A percentile compares a stretch with the other conserved stretches of the same genome.
phyloP scores from a whole-genome alignment of 2,329 filamentous ascomycete genomes.

The Madurella mycetomatis region DNA sequence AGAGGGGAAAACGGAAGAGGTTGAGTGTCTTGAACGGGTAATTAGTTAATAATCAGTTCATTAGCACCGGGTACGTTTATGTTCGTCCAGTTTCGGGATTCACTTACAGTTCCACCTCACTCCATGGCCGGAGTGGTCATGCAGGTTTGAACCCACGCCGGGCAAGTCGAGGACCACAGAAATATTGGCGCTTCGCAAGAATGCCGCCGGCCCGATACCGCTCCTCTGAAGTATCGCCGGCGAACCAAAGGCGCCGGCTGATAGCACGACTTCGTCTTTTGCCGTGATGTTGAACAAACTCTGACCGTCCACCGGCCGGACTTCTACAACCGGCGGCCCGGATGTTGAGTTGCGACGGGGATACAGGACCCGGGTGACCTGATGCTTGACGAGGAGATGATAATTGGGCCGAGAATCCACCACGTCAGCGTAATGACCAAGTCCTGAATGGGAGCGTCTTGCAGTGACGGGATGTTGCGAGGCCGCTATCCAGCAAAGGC shows the following conservation, averaged over 20 bases:
- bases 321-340: slow-evolving; percentile 16
- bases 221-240: slow-evolving; percentile 16
- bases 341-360: slow-evolving; percentile 3
- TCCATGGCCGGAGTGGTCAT: slow-evolving; percentile 14
- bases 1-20: slow-evolving; percentile 26
- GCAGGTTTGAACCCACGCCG: slow-evolving; percentile 17
- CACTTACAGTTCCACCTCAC: slow-evolving; percentile 14
- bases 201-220: slow-evolving; percentile 14
- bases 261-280: slow-evolving; percentile 20
- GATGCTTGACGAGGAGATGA: slow-evolving; percentile 45
- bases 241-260: slow-evolving; percentile 11
- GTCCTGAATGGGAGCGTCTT: slow-evolving; percentile 28
- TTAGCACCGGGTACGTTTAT: too few species aligned
- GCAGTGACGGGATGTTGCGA: slow-evolving; percentile 29
- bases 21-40: slow-evolving; percentile 3
- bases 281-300: slow-evolving; percentile 6
- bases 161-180: slow-evolving; percentile 13
- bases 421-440: slow-evolving; percentile 30
- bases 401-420: slow-evolving; percentile 48
- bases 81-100: neutral
- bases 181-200: slow-evolving; percentile 10
- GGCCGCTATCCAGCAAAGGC: slow-evolving; percentile 30
- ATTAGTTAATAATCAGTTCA: neutral
- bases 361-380: slow-evolving; percentile 24
- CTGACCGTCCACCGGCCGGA: slow-evolving; percentile 3